Base-by-base conservation (phyloP, 1,139 yeast species). In the Wickerhamiella pararugosa region DNA sequence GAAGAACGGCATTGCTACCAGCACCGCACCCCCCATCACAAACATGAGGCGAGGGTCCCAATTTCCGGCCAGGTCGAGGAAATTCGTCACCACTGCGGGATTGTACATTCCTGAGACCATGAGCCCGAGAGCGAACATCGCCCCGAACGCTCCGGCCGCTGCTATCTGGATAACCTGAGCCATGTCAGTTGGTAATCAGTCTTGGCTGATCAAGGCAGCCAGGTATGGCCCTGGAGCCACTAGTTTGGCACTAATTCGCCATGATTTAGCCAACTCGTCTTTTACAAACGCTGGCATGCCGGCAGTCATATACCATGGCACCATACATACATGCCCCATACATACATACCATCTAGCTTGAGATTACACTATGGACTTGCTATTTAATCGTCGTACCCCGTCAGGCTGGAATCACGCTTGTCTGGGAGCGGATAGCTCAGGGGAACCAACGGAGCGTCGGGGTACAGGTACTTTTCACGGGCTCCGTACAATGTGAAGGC, bases 361-460 rank as follows among this genome's bases (percentile, higher is more conserved):
- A 15, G 21, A 15, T 15, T 15, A 15, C 21, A n/a, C 21, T 15
- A 15, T 4, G 21, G 21, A 15, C 21, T 4, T 15, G n/a, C 21
- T 15, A 15, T 32, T 30, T 43, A 43, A 49, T 61, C 65, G 43
- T 61, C 64, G 45, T 49, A 61, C 11, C 65, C 65, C 15, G 54
- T 55, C 43, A 61, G 51, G 7, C 41, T 42, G 33, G 52, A 47
- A 46, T 60, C 59, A 43, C 65, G 55, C 47, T 49, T 46, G 39
- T 45, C 51, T 5, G 53, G 53, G 49, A 63, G 63, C 32, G 93
- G 93, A 59, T 82, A 82, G 29, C 73, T 67, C 45, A 63, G 53
- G 42, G 94, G 94, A 49, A 82, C 66, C 32, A 80, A 78, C 39
- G 66, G 73, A 47, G 78, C 79, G 58, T 80, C 87, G 33, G 67